A percentile compares a stretch with the other conserved stretches of the same genome.
These are phyloP conservation scores for Gossypium trilobum DNA, from an alignment of 441 rosid genomes.

Conservation along the genomic window DNA sequence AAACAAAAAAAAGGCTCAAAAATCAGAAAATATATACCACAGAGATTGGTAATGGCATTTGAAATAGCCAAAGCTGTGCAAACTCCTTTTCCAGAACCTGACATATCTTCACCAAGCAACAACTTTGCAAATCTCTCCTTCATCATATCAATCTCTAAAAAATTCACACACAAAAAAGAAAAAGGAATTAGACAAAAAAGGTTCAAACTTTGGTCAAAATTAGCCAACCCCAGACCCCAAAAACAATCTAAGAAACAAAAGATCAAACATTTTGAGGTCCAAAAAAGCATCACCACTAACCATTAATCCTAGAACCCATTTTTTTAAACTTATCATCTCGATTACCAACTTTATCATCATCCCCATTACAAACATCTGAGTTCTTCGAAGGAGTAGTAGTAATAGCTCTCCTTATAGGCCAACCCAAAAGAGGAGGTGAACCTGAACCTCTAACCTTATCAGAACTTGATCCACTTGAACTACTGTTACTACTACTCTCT, in stretches of 20 bases:
- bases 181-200: neutral
- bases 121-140: conserved; percentile 65
- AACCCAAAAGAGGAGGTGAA: conserved; percentile 50
- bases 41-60: conserved; percentile 59
- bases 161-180: neutral
- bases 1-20: neutral
- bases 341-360: conserved; percentile 20
- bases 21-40: conserved; percentile 28
- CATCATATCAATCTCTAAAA: conserved; percentile 52
- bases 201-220: neutral
- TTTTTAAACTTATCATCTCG: conserved; percentile 28
- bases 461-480: conserved; percentile 13
- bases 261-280: neutral
- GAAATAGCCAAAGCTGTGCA: conserved; percentile 58
- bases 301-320: conserved; percentile 34
- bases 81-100: conserved; percentile 66
- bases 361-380: conserved; percentile 21
- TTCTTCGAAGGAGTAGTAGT: conserved; percentile 15
- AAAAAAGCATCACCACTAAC: conserved; percentile 21
- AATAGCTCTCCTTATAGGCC: conserved; percentile 74
- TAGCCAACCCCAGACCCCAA: neutral
- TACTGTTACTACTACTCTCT: neutral
- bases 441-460: conserved; percentile 21
- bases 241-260: neutral
- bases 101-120: conserved; percentile 69